A percentile compares a stretch with the other conserved stretches of the same genome.
Conservation (phyloP, 345 rosid species). For the Microcos paniculata region DNA sequence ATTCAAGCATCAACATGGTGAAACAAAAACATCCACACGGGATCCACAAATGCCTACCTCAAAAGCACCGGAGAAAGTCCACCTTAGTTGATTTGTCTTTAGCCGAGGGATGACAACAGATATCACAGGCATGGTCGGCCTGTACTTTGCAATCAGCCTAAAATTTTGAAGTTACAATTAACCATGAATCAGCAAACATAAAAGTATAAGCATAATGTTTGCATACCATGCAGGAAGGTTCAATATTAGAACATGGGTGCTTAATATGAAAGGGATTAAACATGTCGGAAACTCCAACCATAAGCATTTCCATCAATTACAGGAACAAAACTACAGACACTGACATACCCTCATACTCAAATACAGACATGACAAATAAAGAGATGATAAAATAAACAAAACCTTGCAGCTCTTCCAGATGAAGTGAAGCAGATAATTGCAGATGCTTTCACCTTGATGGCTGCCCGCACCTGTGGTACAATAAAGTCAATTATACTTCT, state of each 20-base stretch:
- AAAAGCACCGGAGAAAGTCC: slow-evolving; percentile 75
- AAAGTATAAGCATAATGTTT: not conserved
- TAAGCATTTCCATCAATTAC: not conserved
- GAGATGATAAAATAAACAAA: slow-evolving; percentile 3
- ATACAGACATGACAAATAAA: not conserved
- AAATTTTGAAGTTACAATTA: not conserved
- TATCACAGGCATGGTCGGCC: slow-evolving; percentile 77
- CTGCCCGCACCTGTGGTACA: slow-evolving; percentile 60
- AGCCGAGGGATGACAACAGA: slow-evolving; percentile 81
- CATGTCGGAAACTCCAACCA: not conserved
- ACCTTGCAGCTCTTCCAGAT: slow-evolving; percentile 82
- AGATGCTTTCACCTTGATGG: slow-evolving; percentile 80
- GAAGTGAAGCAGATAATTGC: slow-evolving; percentile 80
- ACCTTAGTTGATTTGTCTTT: slow-evolving; percentile 62
- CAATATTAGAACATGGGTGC: not conserved
- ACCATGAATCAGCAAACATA: not conserved
- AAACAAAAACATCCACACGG: not conserved
- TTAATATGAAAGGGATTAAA: not conserved
- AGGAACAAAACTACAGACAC: not conserved
- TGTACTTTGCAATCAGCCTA: slow-evolving; percentile 75
- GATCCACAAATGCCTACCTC: slow-evolving; percentile 37
- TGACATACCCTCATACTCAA: not conserved
- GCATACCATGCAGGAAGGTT: not conserved
- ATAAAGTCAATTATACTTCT: not conserved
- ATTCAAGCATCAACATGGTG: slow-evolving; percentile 1